Evolutionary conservation across 2,329 filamentous ascomycete species (phyloP), one percentile per base, ranked within the genome.

Genomic region (Apiospora malaysiana): DNA sequence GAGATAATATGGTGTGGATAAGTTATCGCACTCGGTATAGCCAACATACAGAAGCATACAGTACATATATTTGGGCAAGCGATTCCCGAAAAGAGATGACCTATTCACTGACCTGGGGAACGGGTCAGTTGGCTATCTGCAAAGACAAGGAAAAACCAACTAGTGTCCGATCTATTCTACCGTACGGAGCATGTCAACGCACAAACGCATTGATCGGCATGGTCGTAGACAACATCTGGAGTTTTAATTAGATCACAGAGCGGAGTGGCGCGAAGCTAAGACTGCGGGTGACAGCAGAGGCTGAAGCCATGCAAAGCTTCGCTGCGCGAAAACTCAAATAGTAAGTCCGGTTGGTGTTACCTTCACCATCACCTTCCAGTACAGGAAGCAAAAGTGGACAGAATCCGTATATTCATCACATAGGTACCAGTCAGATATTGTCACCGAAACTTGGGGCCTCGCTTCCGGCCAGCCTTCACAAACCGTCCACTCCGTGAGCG

Each of bases 221-320:
- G 32, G 51, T 37, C 16, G 27, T 37, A 59, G 51, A 59, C 51
- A 59, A 37, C 51, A 59, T 32, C 56, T 63, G 32, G 32, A 63
- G 32, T 40, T 63, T 63, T 40, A 40, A n/a, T 63, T 63, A 40
- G 56, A 63, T 63, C 27, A 32, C 56, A 21, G 56, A 6, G 56
- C 56, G 56, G 56, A 63, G 27, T 37, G 56, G 56, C 27, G 56
- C 18, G 37, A 63, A 40, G 27, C 56, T 40, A 63, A 40, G 32
- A n/a, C 56, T 63, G 56, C 56, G 56, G 56, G 56, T 63, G 56
- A 32, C 21, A 63, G 56, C 27, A 32, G 21, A 40, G 56, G 56
- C 56, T 63, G 56, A 63, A 40, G 56, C 18, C 32, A n/a, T 10
- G 56, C 32, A 40, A 63, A 63, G 56, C 56, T 40, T 63, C 56